Conservation (phyloP, 345 rosid genomes). For the Eucalyptus pumila region DNA sequence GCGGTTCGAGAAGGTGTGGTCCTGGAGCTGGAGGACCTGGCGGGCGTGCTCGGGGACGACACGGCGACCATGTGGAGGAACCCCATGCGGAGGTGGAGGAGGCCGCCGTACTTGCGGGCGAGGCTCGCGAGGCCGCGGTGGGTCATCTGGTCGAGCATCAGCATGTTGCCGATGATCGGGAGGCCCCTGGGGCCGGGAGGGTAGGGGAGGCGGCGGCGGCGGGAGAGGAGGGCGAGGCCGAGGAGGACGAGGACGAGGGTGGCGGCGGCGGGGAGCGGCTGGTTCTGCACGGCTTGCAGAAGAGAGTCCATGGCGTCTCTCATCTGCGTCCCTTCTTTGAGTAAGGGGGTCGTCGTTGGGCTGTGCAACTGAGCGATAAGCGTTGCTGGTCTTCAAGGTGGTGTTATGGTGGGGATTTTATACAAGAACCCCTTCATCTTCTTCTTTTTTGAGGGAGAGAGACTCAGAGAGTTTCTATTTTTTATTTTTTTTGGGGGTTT, state of each 20-base stretch:
- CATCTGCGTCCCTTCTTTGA: background rate
- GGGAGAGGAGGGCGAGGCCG: slow-evolving; percentile 10
- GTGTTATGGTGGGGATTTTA: background rate
- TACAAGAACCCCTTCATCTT: background rate
- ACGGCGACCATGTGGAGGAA: slow-evolving; percentile 57
- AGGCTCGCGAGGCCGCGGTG: slow-evolving; percentile 79
- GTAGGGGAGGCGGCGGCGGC: slow-evolving; percentile 28
- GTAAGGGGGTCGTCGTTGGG: background rate
- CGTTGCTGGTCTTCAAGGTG: background rate
- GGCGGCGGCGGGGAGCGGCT: background rate
- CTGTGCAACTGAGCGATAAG: background rate
- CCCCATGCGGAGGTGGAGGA: slow-evolving; percentile 75
- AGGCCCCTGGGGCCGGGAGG: slow-evolving; percentile 93
- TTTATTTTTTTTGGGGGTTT: background rate
- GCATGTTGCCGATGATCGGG: slow-evolving; percentile 81
- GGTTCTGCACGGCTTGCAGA: background rate
- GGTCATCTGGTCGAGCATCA: slow-evolving; percentile 83
- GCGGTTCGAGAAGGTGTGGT: slow-evolving; percentile 72
- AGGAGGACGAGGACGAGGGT: slow-evolving; percentile 32
- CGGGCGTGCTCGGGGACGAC: slow-evolving; percentile 62
- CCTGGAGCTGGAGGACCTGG: slow-evolving; percentile 84
- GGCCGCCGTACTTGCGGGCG: slow-evolving; percentile 63
- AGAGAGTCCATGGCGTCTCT: background rate
- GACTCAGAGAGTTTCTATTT: background rate
- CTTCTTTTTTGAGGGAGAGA: background rate